Evolutionary conservation across 1,139 yeast genomes (phyloP).

Genomic region (Blastobotrys malaysiensis): DNA sequence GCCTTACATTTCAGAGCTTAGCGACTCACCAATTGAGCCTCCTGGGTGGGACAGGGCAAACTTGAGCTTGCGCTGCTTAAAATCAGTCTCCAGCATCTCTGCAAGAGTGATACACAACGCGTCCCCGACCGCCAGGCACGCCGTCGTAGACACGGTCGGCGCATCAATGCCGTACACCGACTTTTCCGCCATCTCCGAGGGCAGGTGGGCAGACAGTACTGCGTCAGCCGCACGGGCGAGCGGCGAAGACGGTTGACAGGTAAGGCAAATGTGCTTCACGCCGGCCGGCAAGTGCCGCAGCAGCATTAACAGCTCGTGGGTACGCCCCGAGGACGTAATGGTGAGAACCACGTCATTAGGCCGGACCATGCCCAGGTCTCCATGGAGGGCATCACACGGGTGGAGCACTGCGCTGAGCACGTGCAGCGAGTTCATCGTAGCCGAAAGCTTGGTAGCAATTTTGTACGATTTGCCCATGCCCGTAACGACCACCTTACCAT

Average conservation of each 20-base stretch:
- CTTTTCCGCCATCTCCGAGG: slow-evolving; percentile 53
- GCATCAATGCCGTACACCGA: slow-evolving; percentile 78
- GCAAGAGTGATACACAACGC: slow-evolving; percentile 69
- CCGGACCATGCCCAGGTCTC: slow-evolving; percentile 71
- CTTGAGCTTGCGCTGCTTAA: slow-evolving; percentile 44
- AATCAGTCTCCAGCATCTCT: slow-evolving; percentile 59
- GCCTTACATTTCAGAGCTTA: not conserved
- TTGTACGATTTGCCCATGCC: slow-evolving; percentile 85
- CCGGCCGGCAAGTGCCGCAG: slow-evolving; percentile 52
- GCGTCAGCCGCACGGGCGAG: slow-evolving; percentile 45
- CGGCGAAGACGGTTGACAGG: slow-evolving; percentile 48
- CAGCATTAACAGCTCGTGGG: slow-evolving; percentile 64
- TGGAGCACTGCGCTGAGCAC: slow-evolving; percentile 64
- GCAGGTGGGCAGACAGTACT: slow-evolving; percentile 58
- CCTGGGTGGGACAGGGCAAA: slow-evolving; percentile 83
- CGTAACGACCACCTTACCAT: slow-evolving; percentile 67
- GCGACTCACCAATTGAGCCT: slow-evolving; percentile 64
- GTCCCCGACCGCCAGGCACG: slow-evolving; percentile 72
- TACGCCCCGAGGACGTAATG: slow-evolving; percentile 77
- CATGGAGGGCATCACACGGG: slow-evolving; percentile 86
- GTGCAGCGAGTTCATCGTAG: slow-evolving; percentile 76
- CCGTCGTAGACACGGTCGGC: slow-evolving; percentile 79
- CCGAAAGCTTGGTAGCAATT: slow-evolving; percentile 71
- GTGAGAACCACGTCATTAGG: slow-evolving; percentile 60
- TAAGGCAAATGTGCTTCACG: slow-evolving; percentile 54